Evolutionary conservation across 805 yeast genomes (phyloP), one percentile per base, ranked within the genome.

Genomic region (Clavispora carvajalis): DNA sequence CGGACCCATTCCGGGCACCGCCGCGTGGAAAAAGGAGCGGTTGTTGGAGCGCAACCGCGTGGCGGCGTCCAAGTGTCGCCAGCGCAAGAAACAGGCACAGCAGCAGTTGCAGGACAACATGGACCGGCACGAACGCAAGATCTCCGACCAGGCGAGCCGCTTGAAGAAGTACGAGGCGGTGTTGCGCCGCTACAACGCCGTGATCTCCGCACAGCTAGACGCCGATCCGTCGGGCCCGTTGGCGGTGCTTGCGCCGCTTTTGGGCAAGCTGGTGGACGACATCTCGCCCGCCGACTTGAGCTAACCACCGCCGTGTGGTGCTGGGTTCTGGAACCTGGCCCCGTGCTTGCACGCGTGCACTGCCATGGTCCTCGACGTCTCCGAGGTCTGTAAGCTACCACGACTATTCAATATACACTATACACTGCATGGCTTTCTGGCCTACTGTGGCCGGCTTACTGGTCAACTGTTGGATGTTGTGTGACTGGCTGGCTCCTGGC

Each of bases 21-120:
- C 76, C 41, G 85, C 64, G 60, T 85, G 68, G 95, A 86, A 63
- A 76, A 82, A 64, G 45, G 82, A 79, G 21, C 58, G 85, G 35
- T 53, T 80, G 15, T 58, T 80, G 41, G 85, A 80, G 51, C 60
- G 86, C 40, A 80, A 80, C 52, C 60, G 86, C 45, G 66, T 79
- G n/a, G 86, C 86, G 0, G 86, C 86, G 1, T 73, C 79, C 22
- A 79, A 79, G 52, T 80, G 86, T 61, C 69, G 86, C 48, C 83
- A 80, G 51, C 64, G 85, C 30, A 80, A 80, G 59, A 80, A 80
- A 51, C 76, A 79, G 39, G 80, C 86, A 1, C 91, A 83, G 52
- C 69, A 75, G 43, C 80, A 80, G 56, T 59, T 85, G 45, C 82
- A 80, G 54, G 76, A 72, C 44, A 83, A 79, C 51, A 74, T 80